Percentiles rank a stretch among this genome's conserved stretches.
These are phyloP conservation scores for Mycena venus DNA, from an alignment of 768 basidiomycete genomes.

Conservation along the genomic window DNA sequence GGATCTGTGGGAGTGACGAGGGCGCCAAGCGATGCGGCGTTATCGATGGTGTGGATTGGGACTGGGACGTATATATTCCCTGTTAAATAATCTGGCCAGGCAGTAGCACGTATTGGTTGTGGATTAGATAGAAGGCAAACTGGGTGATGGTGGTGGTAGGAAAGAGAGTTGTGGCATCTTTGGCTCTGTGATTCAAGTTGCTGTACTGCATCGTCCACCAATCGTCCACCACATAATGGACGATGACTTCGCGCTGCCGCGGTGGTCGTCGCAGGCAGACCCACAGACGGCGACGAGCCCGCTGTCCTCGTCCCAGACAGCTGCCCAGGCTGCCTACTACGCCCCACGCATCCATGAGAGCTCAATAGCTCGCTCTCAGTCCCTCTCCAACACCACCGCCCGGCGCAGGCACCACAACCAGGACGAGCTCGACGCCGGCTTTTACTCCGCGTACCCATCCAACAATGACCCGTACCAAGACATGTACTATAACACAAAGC, in stretches of 20 bases:
- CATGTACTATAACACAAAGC: slow-evolving; percentile 66
- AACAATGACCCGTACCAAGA: slow-evolving; percentile 62
- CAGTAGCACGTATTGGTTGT: no score
- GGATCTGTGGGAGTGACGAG: no score
- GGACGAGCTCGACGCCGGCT: slow-evolving; percentile 34
- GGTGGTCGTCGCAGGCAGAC: slow-evolving; percentile 79
- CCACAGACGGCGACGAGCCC: slow-evolving; percentile 43
- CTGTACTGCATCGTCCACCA: background rate
- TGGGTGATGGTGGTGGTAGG: no score
- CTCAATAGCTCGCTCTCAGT: slow-evolving; percentile 56
- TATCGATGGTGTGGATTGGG: no score
- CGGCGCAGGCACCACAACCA: slow-evolving; percentile 34
- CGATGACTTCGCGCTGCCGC: slow-evolving; percentile 68
- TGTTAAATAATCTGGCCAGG: no score
- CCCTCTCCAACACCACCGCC: slow-evolving; percentile 51
- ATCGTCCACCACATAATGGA: background rate
- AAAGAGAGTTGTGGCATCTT: background rate
- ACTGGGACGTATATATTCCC: no score
- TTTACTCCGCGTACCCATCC: slow-evolving; percentile 23
- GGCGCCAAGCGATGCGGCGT: no score
- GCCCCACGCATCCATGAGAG: slow-evolving; percentile 68
- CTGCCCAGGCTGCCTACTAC: slow-evolving; percentile 68
- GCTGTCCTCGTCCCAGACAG: slow-evolving; percentile 51
- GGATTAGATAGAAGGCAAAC: no score
- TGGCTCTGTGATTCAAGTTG: no score